A percentile compares a stretch with the other conserved stretches of the same genome.
Evolutionary conservation across 208 protist genomes (phyloP).

Genomic region (Entamoeba dispar): DNA sequence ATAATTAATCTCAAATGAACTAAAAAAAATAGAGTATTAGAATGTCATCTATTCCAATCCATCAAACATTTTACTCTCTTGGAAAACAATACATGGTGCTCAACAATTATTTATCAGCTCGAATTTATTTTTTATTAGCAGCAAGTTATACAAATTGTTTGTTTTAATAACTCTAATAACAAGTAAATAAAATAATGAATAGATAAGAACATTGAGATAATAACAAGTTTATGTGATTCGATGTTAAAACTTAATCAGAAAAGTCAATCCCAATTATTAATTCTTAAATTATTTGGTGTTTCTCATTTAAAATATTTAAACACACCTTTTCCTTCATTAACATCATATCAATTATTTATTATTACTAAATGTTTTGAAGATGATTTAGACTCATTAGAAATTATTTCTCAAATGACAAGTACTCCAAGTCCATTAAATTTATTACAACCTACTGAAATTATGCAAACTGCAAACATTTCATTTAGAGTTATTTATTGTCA

Average conservation of each 20-base stretch:
- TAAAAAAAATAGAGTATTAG: too few species aligned
- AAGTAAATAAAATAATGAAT: too few species aligned
- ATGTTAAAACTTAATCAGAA: not conserved
- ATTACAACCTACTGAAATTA: not conserved
- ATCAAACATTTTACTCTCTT: not conserved
- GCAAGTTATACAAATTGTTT: not conserved
- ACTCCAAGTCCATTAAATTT: not conserved
- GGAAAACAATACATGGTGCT: not conserved
- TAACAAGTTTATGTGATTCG: not conserved
- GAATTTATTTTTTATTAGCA: not conserved
- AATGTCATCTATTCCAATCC: too few species aligned
- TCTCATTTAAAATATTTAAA: not conserved
- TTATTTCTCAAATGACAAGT: not conserved
- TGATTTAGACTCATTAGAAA: not conserved
- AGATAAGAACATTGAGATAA: not conserved
- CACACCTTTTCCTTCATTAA: not conserved
- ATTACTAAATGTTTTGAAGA: not conserved
- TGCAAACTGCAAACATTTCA: not conserved
- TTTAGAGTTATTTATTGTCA: not conserved
- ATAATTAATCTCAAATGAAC: too few species aligned
- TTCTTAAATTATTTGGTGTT: not conserved
- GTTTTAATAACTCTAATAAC: not conserved
- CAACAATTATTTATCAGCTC: not conserved
- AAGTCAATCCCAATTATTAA: not conserved
- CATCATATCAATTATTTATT: not conserved